Base-by-base conservation (phyloP, 1,284 basidiomycete species). In the Heterobasidion annosum region DNA sequence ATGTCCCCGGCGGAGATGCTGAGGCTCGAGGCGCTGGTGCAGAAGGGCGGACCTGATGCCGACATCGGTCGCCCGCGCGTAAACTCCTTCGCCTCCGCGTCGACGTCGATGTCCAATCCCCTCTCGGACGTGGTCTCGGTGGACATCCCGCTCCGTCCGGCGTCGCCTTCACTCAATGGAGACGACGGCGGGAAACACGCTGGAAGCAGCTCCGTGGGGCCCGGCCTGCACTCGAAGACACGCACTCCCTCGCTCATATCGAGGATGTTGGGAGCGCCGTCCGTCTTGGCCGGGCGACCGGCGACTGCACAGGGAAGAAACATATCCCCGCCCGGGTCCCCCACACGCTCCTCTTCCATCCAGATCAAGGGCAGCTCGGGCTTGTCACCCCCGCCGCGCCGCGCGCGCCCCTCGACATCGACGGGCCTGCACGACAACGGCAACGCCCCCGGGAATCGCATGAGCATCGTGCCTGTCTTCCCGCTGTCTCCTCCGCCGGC, bases 1-100 rank as follows among this genome's bases (percentile, higher is more conserved):
- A 77, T 85, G 74, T 79, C 82, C 12, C 79, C 81, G 15, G 81
- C 79, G 19, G 81, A 85, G 54, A 75, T 85, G 71, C 72, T 81
- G 33, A 73, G 74, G 64, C 66, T 85, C 8, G 82, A 83, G 62
- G 78, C 77, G 37, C 59, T 67, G 57, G 59, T 71, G 19, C 62
- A 59, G 48, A 61, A 62, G 10, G 65, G 68, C 46, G 55, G 61
- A 46, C 73, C 70, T 34, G 67, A 75, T 15, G 68, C 70, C 54
- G 63, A 65, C 42, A 58, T 67, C 48, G 62, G 55, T 18, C 54
- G 54, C 8, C 45, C 51, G 7, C 51, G 54, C 8, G 54, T 48
- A n/a, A 42, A 46, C 34, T 56, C 55, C 2, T 32, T 57, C 40
- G 53, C 59, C 12, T 57, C 59, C 7, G 50, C 51, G 13, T 44